Evolutionary conservation across 1,139 yeast species (phyloP).

Genomic region (Spencermartinsiella ligniputridi): DNA sequence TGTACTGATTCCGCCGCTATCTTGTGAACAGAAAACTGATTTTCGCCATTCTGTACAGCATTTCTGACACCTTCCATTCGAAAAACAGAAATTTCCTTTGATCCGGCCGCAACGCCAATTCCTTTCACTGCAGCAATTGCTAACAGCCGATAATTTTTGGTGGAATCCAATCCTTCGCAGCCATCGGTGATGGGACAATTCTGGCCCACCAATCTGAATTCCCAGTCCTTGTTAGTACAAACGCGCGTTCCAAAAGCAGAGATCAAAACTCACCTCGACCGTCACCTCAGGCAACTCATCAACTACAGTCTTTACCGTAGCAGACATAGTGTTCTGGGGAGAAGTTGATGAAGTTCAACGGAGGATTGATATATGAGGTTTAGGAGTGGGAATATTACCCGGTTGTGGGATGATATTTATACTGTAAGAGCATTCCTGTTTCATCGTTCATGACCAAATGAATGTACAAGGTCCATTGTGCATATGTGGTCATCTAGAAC

Average conservation of each 20-base stretch:
- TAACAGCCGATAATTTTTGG: slow-evolving; percentile 4
- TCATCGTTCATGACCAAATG: no score
- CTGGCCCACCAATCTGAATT: slow-evolving; percentile 22
- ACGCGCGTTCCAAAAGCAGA: not conserved
- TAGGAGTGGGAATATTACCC: no score
- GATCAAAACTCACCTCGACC: slow-evolving; percentile 14
- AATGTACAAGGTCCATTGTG: no score
- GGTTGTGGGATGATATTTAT: no score
- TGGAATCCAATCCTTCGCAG: slow-evolving; percentile 7
- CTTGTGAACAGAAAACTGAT: not conserved
- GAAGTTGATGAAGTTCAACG: no score
- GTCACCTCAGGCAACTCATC: slow-evolving; percentile 9
- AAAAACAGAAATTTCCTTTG: slow-evolving; percentile 3
- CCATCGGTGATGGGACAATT: slow-evolving; percentile 13
- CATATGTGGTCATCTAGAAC: no score
- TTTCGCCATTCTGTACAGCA: not conserved
- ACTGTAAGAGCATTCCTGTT: no score
- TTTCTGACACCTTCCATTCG: slow-evolving; percentile 4
- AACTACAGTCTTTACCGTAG: not conserved
- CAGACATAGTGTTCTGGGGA: no score
- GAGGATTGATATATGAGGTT: no score
- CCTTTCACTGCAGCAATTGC: slow-evolving; percentile 6
- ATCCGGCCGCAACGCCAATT: slow-evolving; percentile 5
- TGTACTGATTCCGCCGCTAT: slow-evolving; percentile 5
- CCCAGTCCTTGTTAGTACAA: slow-evolving; percentile 23